These are phyloP conservation scores for Oldenlandia corymbosa DNA, from an alignment of 257 asterid genomes.

Conservation along the genomic window DNA sequence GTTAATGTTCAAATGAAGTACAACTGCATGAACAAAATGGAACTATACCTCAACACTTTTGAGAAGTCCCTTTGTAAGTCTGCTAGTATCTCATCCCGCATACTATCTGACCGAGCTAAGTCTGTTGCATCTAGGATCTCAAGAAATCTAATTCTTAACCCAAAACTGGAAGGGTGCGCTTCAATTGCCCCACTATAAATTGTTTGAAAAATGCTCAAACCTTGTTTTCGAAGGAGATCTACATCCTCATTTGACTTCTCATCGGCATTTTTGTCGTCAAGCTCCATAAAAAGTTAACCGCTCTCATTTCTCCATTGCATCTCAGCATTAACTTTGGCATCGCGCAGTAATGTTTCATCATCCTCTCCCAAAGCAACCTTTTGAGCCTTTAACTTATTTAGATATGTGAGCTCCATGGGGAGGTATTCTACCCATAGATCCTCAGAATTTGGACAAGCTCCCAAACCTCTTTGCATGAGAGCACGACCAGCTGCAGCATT, in stretches of 20 bases:
- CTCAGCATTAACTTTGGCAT: conserved; percentile 38
- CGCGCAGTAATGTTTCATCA: conserved; percentile 34
- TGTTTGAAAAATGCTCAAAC: conserved; percentile 50
- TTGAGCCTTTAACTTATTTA: conserved; percentile 77
- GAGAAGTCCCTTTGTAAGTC: conserved; percentile 69
- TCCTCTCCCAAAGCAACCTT: conserved; percentile 78
- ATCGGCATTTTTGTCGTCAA: conserved; percentile 41
- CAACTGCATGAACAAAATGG: neutral
- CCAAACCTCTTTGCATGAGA: conserved; percentile 88
- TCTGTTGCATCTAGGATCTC: conserved; percentile 63
- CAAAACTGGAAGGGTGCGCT: conserved; percentile 67
- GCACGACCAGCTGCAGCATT: conserved; percentile 87
- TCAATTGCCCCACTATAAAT: conserved; percentile 62
- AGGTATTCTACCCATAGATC: conserved; percentile 94
- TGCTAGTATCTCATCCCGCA: conserved; percentile 46
- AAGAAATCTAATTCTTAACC: conserved; percentile 61
- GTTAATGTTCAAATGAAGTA: neutral
- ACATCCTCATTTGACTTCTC: conserved; percentile 44
- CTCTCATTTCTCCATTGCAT: conserved; percentile 68
- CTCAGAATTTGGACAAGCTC: conserved; percentile 84
- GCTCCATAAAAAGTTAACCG: conserved; percentile 59
- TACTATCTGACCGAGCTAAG: conserved; percentile 52
- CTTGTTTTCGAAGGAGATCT: conserved; percentile 58
- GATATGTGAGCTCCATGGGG: conserved; percentile 91
- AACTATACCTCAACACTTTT: conserved; percentile 55